phyloP scores from a whole-genome alignment of 495 filamentous ascomycete genomes.

The Hyaloscypha bicolor region DNA sequence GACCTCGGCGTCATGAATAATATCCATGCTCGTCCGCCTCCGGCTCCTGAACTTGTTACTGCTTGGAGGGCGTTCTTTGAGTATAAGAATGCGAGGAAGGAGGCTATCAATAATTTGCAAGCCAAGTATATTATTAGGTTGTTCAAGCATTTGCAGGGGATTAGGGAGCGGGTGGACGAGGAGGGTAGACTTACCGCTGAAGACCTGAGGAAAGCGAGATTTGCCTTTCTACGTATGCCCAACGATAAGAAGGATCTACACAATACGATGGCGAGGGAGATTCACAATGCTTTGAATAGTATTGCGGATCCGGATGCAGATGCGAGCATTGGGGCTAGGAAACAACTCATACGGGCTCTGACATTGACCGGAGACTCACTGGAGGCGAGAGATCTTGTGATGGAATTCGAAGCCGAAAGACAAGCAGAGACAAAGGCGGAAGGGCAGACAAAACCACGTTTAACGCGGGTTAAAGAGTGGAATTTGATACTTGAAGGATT shows the following conservation, averaged over 20 bases:
- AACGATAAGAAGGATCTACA: slow-evolving; percentile 45
- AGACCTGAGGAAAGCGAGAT: slow-evolving; percentile 51
- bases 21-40: slow-evolving; percentile 57
- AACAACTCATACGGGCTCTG: slow-evolving; percentile 55
- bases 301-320: slow-evolving; percentile 10
- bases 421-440: neutral
- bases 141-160: slow-evolving; percentile 55
- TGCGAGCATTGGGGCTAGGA: slow-evolving; percentile 38
- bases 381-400: slow-evolving; percentile 56
- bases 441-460: neutral
- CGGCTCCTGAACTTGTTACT: slow-evolving; percentile 55
- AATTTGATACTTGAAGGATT: slow-evolving; percentile 65
- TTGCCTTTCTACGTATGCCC: slow-evolving; percentile 41
- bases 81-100: slow-evolving; percentile 48
- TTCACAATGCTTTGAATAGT: slow-evolving; percentile 42
- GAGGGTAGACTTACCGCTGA: slow-evolving; percentile 47
- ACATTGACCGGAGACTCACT: slow-evolving; percentile 59
- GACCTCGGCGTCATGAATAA: slow-evolving; percentile 47
- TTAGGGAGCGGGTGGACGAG: slow-evolving; percentile 29
- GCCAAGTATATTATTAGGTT: slow-evolving; percentile 58
- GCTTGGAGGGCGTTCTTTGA: slow-evolving; percentile 69
- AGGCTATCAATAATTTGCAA: slow-evolving; percentile 65
- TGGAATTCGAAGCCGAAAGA: slow-evolving; percentile 40
- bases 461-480: slow-evolving; percentile 48
- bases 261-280: slow-evolving; percentile 53